Evolutionary conservation across 2,329 filamentous ascomycete species (phyloP).

Genomic region (Hypomyces rosellus): DNA sequence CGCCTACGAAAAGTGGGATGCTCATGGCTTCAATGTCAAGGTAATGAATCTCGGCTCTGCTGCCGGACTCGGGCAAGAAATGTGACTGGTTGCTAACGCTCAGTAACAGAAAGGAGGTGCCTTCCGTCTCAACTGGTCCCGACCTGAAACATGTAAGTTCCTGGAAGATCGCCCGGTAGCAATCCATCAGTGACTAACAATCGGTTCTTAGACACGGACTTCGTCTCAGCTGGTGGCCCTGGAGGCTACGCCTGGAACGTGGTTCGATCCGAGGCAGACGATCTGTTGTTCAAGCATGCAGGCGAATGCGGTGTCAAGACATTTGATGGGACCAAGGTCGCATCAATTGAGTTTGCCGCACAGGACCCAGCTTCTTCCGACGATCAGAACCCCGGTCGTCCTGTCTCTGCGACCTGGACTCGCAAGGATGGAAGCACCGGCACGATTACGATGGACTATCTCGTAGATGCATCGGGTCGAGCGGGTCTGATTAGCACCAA

Average conservation of each 20-base stretch:
- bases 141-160: constrained; percentile 26
- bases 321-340: constrained; percentile 34
- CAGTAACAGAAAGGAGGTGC: constrained; percentile 23
- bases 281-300: constrained; percentile 38
- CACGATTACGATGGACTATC: constrained; percentile 37
- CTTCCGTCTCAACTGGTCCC: constrained; percentile 29
- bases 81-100: not conserved
- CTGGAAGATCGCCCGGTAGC: not conserved
- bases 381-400: constrained; percentile 18
- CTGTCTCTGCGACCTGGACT: constrained; percentile 29
- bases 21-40: constrained; percentile 35
- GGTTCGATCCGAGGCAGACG: constrained; percentile 38
- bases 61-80: too few species aligned
- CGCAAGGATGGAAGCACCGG: constrained; percentile 29
- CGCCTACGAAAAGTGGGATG: constrained; percentile 31
- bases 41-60: constrained; percentile 11
- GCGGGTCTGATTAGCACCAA: constrained; percentile 39
- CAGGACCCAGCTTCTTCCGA: not conserved
- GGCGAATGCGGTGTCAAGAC: constrained; percentile 29
- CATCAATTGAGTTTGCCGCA: constrained; percentile 25
- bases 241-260: constrained; percentile 38
- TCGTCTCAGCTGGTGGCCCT: constrained; percentile 30
- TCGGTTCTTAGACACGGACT: constrained; percentile 32
- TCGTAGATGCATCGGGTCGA: constrained; percentile 43
- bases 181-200: not conserved